Conservation (phyloP, 2,329 filamentous ascomycete species). For the Exserohilum rostratum region DNA sequence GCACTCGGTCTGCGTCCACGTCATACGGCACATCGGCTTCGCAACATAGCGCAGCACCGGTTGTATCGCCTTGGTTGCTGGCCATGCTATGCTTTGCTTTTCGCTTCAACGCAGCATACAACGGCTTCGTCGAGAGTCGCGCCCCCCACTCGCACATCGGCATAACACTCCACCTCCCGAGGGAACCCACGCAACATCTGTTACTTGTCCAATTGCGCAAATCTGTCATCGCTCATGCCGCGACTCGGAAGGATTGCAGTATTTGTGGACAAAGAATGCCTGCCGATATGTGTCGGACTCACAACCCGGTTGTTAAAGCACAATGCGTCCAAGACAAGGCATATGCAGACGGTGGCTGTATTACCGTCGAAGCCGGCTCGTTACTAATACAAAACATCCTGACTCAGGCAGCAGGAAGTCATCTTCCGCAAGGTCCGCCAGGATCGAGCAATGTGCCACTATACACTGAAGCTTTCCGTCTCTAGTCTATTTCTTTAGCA, state of each 20-base stretch:
- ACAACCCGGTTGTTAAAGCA: background rate
- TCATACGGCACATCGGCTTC: too few species aligned
- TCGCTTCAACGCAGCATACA: background rate
- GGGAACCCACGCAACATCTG: too few species aligned
- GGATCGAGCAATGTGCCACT: too few species aligned
- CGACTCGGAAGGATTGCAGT: background rate
- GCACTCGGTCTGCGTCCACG: background rate
- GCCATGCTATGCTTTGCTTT: too few species aligned
- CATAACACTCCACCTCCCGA: background rate
- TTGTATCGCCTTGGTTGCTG: too few species aligned
- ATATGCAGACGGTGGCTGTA: too few species aligned
- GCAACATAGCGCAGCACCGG: too few species aligned
- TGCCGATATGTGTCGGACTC: background rate
- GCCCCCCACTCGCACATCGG: too few species aligned
- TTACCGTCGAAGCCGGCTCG: background rate
- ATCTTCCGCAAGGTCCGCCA: too few species aligned
- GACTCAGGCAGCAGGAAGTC: background rate
- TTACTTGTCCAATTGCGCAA: background rate
- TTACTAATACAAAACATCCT: background rate
- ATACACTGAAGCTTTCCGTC: background rate
- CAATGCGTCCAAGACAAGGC: background rate
- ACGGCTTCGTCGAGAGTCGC: background rate
- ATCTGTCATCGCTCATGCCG: background rate
- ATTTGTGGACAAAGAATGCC: background rate
- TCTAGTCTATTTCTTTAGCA: too few species aligned